Evolutionary conservation across 2,329 filamentous ascomycete species (phyloP).

Genomic region (Tolypocladium sp.): DNA sequence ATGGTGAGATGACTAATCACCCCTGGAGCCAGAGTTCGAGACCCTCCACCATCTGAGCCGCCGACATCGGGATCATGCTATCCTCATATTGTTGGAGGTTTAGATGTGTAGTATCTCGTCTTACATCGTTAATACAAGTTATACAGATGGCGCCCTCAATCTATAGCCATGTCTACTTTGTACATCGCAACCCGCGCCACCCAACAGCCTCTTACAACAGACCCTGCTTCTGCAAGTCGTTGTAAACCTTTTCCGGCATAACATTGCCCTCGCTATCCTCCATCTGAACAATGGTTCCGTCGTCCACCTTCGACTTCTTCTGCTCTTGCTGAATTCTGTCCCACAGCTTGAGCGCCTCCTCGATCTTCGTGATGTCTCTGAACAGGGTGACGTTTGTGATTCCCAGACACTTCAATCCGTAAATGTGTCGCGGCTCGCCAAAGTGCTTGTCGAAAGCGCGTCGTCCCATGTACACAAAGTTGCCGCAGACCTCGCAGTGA

Average conservation of each 20-base stretch:
- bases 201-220: conserved; percentile 44
- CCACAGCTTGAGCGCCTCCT: conserved; percentile 82
- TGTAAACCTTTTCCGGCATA: conserved; percentile 98
- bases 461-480: conserved; percentile 97
- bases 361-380: conserved; percentile 86
- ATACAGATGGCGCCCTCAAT: neutral
- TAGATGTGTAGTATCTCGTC: neutral
- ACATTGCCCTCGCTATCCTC: conserved; percentile 96
- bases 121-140: neutral
- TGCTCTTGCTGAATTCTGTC: conserved; percentile 85
- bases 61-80: neutral
- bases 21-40: neutral
- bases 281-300: conserved; percentile 91
- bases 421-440: conserved; percentile 85
- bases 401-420: conserved; percentile 86
- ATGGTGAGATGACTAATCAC: neutral
- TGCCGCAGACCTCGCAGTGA: conserved; percentile 91
- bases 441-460: conserved; percentile 98
- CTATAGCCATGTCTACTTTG: neutral
- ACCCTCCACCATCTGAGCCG: too few species aligned
- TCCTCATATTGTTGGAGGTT: neutral
- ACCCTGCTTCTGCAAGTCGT: conserved; percentile 88
- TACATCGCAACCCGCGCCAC: neutral
- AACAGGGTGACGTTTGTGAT: conserved; percentile 88
- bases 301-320: conserved; percentile 65